These are phyloP conservation scores for Sordariomycetes sp. DNA, from an alignment of 2,329 filamentous ascomycete genomes.

Conservation along the genomic window DNA sequence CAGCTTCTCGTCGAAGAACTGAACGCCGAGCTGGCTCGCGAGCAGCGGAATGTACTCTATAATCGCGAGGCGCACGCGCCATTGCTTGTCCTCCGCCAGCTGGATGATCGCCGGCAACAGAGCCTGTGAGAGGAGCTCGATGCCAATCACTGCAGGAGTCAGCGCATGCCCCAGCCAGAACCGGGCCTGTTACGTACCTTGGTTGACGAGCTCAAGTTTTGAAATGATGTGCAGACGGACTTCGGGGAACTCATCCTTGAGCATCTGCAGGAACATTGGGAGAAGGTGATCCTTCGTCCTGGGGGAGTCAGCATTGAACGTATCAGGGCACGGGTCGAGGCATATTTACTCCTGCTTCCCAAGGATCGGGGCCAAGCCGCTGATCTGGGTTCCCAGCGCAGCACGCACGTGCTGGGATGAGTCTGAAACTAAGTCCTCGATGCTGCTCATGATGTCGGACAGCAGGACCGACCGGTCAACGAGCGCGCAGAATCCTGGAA, in stretches of 20 bases:
- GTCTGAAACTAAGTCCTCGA: slow-evolving; percentile 94
- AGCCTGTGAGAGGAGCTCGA: slow-evolving; percentile 92
- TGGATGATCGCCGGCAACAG: slow-evolving; percentile 95
- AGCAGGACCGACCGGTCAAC: slow-evolving; percentile 82
- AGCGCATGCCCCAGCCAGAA: slow-evolving; percentile 6
- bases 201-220: slow-evolving; percentile 97
- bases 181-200: slow-evolving; percentile 47
- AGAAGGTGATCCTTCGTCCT: slow-evolving; percentile 94
- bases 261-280: slow-evolving; percentile 98
- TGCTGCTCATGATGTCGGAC: slow-evolving; percentile 91
- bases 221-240: slow-evolving; percentile 98
- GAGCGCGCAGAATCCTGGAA: slow-evolving; percentile 89
- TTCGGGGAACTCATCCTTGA: slow-evolving; percentile 98
- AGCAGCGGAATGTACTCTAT: slow-evolving; percentile 98
- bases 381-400: slow-evolving; percentile 92
- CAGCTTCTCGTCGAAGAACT: slow-evolving; percentile 98
- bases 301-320: slow-evolving; percentile 1
- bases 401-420: slow-evolving; percentile 94
- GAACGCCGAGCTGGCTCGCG: slow-evolving; percentile 87
- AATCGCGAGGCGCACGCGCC: slow-evolving; percentile 93
- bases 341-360: slow-evolving; percentile 92
- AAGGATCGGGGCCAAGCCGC: slow-evolving; percentile 88
- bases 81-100: slow-evolving; percentile 97
- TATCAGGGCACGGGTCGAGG: too few species aligned
- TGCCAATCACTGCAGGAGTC: slow-evolving; percentile 70